phyloP scores from a whole-genome alignment of 2,329 filamentous ascomycete genomes.

The Aspergillus niger region DNA sequence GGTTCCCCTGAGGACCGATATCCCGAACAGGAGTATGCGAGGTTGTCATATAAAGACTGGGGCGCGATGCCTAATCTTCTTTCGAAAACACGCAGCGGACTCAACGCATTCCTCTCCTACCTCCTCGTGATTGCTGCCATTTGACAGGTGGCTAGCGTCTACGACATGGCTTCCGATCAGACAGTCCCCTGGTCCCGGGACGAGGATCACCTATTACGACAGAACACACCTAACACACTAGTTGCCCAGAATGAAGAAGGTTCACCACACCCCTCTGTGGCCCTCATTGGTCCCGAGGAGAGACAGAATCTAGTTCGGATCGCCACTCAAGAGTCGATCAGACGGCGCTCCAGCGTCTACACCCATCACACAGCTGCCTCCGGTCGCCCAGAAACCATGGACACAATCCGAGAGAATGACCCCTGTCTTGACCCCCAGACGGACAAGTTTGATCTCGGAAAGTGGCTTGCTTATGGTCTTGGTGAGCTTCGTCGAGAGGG shows the following conservation, averaged over 20 bases:
- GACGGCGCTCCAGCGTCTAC: slow-evolving; percentile 11
- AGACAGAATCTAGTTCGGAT: slow-evolving; percentile 7
- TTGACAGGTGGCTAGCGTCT: too few species aligned
- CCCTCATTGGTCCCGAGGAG: slow-evolving; percentile 5
- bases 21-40: too few species aligned
- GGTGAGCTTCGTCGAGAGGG: background rate
- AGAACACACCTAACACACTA: background rate
- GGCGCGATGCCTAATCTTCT: too few species aligned
- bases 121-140: too few species aligned
- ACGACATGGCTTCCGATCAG: background rate
- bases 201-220: background rate
- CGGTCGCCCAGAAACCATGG: background rate
- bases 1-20: too few species aligned
- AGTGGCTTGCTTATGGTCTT: slow-evolving; percentile 8
- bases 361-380: background rate
- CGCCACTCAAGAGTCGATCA: slow-evolving; percentile 3
- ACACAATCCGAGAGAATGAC: background rate
- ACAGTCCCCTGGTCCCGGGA: background rate
- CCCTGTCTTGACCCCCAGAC: slow-evolving; percentile 7
- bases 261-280: background rate
- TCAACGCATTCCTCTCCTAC: too few species aligned
- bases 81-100: too few species aligned
- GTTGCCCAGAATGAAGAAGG: background rate
- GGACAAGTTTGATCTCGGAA: slow-evolving; percentile 4
- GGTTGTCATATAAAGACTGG: too few species aligned